phyloP scores from a whole-genome alignment of 495 filamentous ascomycete genomes.

The Wilcoxina mikolae region DNA sequence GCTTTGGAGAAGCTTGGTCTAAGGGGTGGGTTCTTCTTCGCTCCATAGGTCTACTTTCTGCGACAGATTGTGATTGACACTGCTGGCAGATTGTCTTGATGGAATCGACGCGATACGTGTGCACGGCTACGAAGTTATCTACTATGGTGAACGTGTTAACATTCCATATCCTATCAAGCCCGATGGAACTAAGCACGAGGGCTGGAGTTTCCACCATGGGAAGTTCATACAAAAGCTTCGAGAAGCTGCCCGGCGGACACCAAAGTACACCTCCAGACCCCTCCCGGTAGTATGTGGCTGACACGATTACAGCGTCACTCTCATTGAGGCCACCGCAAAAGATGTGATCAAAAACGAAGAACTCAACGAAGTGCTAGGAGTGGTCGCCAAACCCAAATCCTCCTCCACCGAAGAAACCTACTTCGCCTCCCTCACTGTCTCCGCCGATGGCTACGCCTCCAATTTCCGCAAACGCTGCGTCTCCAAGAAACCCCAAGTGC shows the following conservation, averaged over 20 bases:
- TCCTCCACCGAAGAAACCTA: conserved; percentile 33
- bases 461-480: conserved; percentile 79
- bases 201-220: conserved; percentile 68
- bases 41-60: too few relatives aligned
- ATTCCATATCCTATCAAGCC: conserved; percentile 51
- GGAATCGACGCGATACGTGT: conserved; percentile 72
- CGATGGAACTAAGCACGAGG: conserved; percentile 39
- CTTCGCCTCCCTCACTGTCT: conserved; percentile 73
- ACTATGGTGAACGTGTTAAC: conserved; percentile 58
- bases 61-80: neutral
- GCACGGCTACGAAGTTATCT: conserved; percentile 76
- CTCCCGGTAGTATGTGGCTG: neutral
- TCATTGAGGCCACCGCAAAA: conserved; percentile 37
- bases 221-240: conserved; percentile 66
- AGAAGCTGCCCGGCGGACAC: conserved; percentile 33
- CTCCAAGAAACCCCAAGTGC: conserved; percentile 48
- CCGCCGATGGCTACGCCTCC: conserved; percentile 85
- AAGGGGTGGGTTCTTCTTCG: conserved; percentile 16
- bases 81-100: conserved; percentile 53
- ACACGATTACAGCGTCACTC: conserved; percentile 31
- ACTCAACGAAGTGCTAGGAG: conserved; percentile 31
- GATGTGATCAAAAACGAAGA: conserved; percentile 33
- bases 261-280: neutral
- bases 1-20: conserved; percentile 73
- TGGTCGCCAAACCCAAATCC: conserved; percentile 22